Conservation (phyloP, 2,329 filamentous ascomycete species). For the Venturia pyrina region DNA sequence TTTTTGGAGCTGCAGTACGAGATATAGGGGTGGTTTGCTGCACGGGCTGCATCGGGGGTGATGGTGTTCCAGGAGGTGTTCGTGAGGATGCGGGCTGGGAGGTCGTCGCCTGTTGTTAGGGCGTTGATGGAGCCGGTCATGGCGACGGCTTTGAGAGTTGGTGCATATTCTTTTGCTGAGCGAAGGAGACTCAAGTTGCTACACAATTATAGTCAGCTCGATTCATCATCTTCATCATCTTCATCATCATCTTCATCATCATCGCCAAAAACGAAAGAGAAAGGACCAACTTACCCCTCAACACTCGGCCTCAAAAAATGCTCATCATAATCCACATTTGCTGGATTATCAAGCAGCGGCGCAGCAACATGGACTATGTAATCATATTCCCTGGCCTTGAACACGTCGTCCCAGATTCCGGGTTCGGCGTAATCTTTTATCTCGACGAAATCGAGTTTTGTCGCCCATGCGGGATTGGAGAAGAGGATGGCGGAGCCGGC, state of each 20-base stretch:
- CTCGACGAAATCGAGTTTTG: slow-evolving; percentile 21
- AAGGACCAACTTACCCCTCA: not conserved
- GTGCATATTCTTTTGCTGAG: slow-evolving; percentile 19
- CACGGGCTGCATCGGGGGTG: slow-evolving; percentile 33
- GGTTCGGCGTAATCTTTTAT: slow-evolving; percentile 21
- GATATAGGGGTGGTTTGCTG: slow-evolving; percentile 26
- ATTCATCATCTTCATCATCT: slow-evolving; percentile 2
- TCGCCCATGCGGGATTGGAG: not conserved
- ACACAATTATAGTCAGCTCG: not conserved
- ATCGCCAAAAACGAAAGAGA: not conserved
- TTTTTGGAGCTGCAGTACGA: slow-evolving; percentile 48
- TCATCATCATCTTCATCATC: slow-evolving; percentile 18
- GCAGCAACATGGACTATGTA: slow-evolving; percentile 24
- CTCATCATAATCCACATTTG: slow-evolving; percentile 22
- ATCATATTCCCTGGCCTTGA: slow-evolving; percentile 20
- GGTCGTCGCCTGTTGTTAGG: slow-evolving; percentile 20
- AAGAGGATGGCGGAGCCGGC: not conserved
- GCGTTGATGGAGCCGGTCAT: slow-evolving; percentile 23
- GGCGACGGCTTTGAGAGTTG: slow-evolving; percentile 21
- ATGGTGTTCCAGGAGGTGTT: slow-evolving; percentile 43
- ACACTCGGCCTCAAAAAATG: slow-evolving; percentile 18
- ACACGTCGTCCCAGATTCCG: slow-evolving; percentile 21
- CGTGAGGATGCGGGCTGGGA: slow-evolving; percentile 15
- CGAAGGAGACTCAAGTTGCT: slow-evolving; percentile 18
- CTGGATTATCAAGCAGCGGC: slow-evolving; percentile 18